phyloP scores from a whole-genome alignment of 768 basidiomycete species.

The Boletus sp. region DNA sequence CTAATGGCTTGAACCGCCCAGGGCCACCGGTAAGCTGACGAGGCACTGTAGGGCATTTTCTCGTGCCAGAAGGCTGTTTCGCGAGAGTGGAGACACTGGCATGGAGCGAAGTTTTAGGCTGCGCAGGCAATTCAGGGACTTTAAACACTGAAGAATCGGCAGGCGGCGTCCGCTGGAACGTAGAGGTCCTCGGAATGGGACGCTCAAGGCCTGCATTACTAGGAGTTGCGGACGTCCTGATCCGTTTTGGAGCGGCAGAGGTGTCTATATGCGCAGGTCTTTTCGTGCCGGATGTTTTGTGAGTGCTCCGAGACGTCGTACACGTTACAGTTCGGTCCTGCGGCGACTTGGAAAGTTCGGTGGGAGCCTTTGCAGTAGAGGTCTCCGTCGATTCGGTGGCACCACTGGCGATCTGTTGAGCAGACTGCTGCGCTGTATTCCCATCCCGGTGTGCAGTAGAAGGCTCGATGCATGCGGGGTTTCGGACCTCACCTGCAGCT shows the following conservation, averaged over 20 bases:
- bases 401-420: background rate
- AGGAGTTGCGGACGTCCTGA: background rate
- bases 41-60: background rate
- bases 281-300: slow-evolving; percentile 10
- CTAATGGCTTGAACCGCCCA: slow-evolving; percentile 20
- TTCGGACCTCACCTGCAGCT: too few relatives aligned
- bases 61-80: background rate
- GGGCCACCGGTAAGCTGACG: background rate
- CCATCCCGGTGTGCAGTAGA: background rate
- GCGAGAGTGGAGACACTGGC: background rate
- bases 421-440: background rate
- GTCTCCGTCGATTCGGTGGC: background rate
- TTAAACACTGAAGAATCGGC: slow-evolving; percentile 3
- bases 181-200: background rate
- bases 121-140: slow-evolving; percentile 6
- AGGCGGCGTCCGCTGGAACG: background rate
- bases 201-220: background rate
- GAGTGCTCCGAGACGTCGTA: background rate
- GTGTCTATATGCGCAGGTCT: slow-evolving; percentile 20
- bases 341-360: background rate
- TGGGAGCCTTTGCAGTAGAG: background rate
- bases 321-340: background rate
- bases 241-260: slow-evolving; percentile 15
- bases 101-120: background rate
- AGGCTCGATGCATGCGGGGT: background rate